Conservation (phyloP, 2,329 filamentous ascomycete species). For the Talaromyces islandicus region DNA sequence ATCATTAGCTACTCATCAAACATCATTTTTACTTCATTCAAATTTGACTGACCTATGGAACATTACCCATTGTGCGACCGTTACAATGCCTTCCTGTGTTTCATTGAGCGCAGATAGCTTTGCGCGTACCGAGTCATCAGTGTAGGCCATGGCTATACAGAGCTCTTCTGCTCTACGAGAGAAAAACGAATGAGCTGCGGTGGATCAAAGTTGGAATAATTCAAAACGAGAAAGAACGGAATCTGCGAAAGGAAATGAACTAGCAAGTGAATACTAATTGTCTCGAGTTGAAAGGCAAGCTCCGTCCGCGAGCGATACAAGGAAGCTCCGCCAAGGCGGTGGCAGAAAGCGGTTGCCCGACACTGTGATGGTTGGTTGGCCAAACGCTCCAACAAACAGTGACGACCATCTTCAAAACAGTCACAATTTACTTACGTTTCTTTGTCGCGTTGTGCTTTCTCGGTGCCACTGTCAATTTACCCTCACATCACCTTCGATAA, state of each 20-base stretch:
- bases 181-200: not conserved
- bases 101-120: conserved; percentile 95
- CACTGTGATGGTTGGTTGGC: not conserved
- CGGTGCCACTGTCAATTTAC: not conserved
- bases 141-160: conserved; percentile 70
- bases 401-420: not conserved
- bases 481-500: conserved; percentile 12
- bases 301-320: not conserved
- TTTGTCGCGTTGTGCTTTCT: not conserved
- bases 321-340: conserved; percentile 11
- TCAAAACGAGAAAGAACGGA: not conserved
- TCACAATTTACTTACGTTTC: not conserved
- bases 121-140: conserved; percentile 87
- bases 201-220: not conserved
- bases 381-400: not conserved
- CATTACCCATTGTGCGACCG: conserved; percentile 98
- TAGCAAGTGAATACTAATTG: not conserved
- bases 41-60: conserved; percentile 76
- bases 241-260: not conserved
- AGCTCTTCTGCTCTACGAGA: not conserved
- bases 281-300: not conserved
- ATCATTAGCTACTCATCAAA: not conserved
- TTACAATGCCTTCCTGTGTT: conserved; percentile 94
- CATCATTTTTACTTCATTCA: not conserved
- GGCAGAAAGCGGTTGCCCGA: conserved; percentile 8